Percentiles rank a stretch among this genome's conserved stretches.
phyloP scores from a whole-genome alignment of 768 basidiomycete genomes.

The Mrakia hoshinonis region DNA sequence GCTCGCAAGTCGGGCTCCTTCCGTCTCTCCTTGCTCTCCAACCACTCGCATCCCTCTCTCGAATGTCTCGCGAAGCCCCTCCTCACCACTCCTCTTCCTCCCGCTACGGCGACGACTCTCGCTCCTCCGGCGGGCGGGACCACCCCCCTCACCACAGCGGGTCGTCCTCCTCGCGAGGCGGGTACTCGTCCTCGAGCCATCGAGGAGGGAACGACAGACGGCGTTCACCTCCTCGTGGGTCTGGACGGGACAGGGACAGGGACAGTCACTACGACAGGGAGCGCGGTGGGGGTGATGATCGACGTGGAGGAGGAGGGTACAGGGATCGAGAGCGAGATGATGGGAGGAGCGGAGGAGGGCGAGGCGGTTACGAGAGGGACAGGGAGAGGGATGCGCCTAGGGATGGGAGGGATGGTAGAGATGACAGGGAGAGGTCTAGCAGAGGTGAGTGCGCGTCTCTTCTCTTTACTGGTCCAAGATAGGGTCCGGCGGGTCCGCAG shows the following conservation, averaged over 20 bases:
- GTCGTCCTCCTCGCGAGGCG: too few species aligned
- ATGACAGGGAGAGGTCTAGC: background rate
- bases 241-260: background rate
- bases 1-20: too few species aligned
- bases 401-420: background rate
- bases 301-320: constrained; percentile 1
- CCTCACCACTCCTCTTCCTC: background rate
- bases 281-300: too few species aligned
- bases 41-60: too few species aligned
- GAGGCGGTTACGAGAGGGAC: background rate
- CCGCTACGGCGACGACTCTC: background rate
- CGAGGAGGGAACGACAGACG: background rate
- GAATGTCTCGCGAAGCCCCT: background rate
- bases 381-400: background rate
- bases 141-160: too few species aligned
- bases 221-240: background rate
- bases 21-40: too few species aligned
- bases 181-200: background rate
- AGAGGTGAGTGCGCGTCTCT: background rate
- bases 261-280: background rate
- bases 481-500: background rate
- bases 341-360: background rate
- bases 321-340: background rate
- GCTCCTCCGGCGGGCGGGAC: background rate
- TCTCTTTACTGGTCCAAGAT: too few species aligned